Evolutionary conservation across 2,329 filamentous ascomycete genomes (phyloP).

Genomic region (Dactylellina haptotyla): DNA sequence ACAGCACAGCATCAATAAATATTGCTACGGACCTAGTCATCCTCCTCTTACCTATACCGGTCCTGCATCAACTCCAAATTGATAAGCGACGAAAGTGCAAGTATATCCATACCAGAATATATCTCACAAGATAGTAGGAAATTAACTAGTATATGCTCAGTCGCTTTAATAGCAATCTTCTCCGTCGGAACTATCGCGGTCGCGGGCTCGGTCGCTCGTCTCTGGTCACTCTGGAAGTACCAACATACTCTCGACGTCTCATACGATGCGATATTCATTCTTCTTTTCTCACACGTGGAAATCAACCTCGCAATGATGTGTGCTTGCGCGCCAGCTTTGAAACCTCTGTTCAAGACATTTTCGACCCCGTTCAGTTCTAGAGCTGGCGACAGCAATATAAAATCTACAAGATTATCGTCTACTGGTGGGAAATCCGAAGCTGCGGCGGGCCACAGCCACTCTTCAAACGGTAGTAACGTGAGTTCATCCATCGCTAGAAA

Average conservation of each 20-base stretch:
- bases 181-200: conserved; percentile 33
- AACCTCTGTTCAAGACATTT: conserved; percentile 48
- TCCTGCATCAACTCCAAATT: conserved; percentile 65
- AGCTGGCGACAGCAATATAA: neutral
- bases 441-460: neutral
- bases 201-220: conserved; percentile 26
- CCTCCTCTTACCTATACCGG: conserved; percentile 64
- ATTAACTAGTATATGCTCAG: neutral
- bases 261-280: conserved; percentile 51
- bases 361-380: conserved; percentile 30
- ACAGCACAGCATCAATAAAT: conserved; percentile 63
- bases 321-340: conserved; percentile 57
- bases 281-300: conserved; percentile 57
- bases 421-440: conserved; percentile 63
- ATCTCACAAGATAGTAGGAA: neutral
- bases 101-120: neutral
- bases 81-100: conserved; percentile 60
- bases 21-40: conserved; percentile 65
- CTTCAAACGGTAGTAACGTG: neutral
- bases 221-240: conserved; percentile 47
- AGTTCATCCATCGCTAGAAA: conserved; percentile 33
- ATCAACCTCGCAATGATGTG: conserved; percentile 56
- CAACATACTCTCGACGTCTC: conserved; percentile 43
- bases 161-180: conserved; percentile 27
- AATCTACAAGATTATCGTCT: neutral